Evolutionary conservation across 2,329 filamentous ascomycete species (phyloP), one percentile per base, ranked within the genome.

Genomic region (Stylonectria norvegica): DNA sequence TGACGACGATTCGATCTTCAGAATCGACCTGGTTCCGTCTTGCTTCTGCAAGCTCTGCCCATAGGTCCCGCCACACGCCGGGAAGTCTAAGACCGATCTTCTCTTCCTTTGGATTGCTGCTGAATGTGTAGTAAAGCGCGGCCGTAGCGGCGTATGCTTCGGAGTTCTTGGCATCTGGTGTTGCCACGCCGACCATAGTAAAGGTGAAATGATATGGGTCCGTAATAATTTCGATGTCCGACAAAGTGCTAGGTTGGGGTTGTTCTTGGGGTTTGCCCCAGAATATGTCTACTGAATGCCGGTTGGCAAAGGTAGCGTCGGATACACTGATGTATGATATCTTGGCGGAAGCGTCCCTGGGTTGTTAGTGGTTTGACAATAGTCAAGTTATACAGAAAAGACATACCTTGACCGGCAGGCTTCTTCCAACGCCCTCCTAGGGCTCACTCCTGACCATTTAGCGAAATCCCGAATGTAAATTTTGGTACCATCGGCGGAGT

Each of bases 141-240:
- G 80, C 74, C 0, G 89, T 95, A 5, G 89, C 86, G 29, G 93
- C 76, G 53, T 84, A 97, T 1, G 84, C 83, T 62, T 97, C 90
- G 5, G 93, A 94, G 60, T 98, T 90, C 49, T 83, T 81, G 10
- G 73, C 53, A 38, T 89, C 85, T 0, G 89, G 80, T 0, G 89
- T 85, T 9, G 89, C 85, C 30, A 94, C 65, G 0, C 75, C 73
- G 4, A 68, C 72, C 85, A 96, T 95, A 29, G 82, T 85, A 51
- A 93, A 81, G 9, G 70, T 78, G 17, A 84, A 79, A 22, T 72
- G 70, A 14, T 65, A 73, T 5, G 76, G 67, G 11, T 70, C 68
- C 9, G 69, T 62, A 17, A 64, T 60, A 10, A 70, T 59, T 42
- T 76, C 70, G 8, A 78, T 58, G 3, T 72, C 66, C 2, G 67